Percentiles rank a stretch among this genome's conserved stretches.
phyloP scores from a whole-genome alignment of 305 asterid genomes.

The Fraxinus paxiana region DNA sequence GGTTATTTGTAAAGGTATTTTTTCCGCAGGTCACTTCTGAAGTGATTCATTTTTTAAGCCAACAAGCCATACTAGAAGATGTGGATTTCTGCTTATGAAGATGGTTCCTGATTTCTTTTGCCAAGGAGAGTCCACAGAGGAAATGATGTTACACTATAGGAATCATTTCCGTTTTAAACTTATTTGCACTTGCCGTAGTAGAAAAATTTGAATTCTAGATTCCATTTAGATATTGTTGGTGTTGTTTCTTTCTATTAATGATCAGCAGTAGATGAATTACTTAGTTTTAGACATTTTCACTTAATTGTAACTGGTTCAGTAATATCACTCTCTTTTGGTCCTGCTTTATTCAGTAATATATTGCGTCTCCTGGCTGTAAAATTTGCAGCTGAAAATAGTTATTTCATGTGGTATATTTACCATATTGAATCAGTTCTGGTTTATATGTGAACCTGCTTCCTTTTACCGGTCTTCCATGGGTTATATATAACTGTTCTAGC shows the following conservation, averaged over 20 bases:
- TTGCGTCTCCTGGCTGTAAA: not conserved
- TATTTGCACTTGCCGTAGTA: not conserved
- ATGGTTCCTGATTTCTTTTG: conserved; percentile 36
- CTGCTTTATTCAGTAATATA: not conserved
- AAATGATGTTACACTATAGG: not conserved
- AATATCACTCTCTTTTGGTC: not conserved
- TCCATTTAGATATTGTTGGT: conserved; percentile 5
- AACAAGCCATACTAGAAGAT: conserved; percentile 27
- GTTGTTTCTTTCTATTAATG: not conserved
- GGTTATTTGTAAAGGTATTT: conserved; percentile 43
- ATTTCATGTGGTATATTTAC: not conserved
- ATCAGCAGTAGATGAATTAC: not conserved
- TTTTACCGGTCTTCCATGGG: not conserved
- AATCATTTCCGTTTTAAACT: not conserved
- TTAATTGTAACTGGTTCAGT: not conserved
- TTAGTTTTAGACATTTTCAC: not conserved
- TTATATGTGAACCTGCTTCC: not conserved
- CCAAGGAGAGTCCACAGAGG: conserved; percentile 16
- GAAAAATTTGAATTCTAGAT: not conserved
- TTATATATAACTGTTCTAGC: not conserved
- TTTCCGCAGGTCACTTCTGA: conserved; percentile 29
- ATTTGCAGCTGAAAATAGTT: not conserved
- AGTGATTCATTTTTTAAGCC: conserved; percentile 35
- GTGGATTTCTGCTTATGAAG: conserved; percentile 26
- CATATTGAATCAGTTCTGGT: not conserved